Conservation (phyloP, 2,329 filamentous ascomycete species). For the Verticillium longisporum region DNA sequence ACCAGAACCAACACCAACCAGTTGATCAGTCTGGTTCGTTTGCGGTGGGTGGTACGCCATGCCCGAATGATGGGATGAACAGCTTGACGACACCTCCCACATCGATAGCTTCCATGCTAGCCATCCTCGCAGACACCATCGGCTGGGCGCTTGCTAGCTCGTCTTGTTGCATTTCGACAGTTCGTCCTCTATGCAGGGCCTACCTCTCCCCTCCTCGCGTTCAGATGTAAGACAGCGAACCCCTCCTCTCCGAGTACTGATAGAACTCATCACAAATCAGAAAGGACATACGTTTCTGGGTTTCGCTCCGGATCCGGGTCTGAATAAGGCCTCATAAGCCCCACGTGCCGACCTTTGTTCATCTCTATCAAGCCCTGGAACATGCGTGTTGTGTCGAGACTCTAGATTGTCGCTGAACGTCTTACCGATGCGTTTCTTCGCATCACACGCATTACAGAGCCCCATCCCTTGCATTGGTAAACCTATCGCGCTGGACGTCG, state of each 20-base stretch:
- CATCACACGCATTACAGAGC: too few relatives aligned
- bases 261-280: neutral
- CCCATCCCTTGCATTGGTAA: too few relatives aligned
- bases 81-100: neutral
- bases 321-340: neutral
- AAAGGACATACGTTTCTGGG: neutral
- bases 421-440: too few relatives aligned
- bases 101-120: neutral
- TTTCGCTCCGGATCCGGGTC: neutral
- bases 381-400: neutral
- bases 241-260: neutral
- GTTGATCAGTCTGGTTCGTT: neutral
- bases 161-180: too few relatives aligned
- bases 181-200: too few relatives aligned
- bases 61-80: neutral
- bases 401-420: too few relatives aligned
- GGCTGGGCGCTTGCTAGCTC: too few relatives aligned
- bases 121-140: too few relatives aligned
- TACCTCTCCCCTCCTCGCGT: neutral
- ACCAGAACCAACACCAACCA: neutral
- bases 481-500: too few relatives aligned
- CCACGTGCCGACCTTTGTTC: neutral
- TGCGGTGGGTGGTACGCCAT: neutral
- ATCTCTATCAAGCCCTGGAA: neutral
- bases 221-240: neutral